Conservation (phyloP, 106 monocot genomes). For the Dioscorea zingiberensis region DNA sequence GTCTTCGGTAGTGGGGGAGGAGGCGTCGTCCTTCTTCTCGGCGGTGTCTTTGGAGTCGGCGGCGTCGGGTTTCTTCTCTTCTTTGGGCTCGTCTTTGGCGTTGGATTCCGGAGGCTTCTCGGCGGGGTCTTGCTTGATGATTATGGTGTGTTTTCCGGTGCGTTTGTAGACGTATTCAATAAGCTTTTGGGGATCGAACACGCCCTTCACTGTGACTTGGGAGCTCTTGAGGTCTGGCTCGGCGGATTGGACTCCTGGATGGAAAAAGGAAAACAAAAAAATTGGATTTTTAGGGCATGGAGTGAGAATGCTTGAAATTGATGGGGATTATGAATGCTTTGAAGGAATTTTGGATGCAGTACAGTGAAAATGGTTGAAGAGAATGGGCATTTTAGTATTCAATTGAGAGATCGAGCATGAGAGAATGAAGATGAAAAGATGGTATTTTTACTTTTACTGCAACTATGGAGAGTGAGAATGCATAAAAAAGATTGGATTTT, state of each 20-base stretch:
- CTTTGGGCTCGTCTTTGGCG: conserved; percentile 6
- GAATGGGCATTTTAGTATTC: no score
- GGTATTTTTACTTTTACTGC: no score
- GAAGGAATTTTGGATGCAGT: no score
- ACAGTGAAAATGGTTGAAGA: no score
- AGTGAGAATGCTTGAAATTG: no score
- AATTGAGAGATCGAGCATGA: background rate
- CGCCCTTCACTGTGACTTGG: conserved; percentile 66
- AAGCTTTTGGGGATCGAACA: conserved; percentile 51
- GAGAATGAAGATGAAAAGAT: no score
- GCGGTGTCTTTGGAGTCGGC: background rate
- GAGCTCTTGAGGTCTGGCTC: conserved; percentile 66
- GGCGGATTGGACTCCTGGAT: conserved; percentile 60
- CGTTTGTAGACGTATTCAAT: conserved; percentile 73
- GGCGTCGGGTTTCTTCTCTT: conserved; percentile 4
- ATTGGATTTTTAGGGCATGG: no score
- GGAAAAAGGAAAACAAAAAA: no score
- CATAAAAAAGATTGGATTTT: no score
- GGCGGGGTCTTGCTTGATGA: conserved; percentile 55
- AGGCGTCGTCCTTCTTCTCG: background rate
- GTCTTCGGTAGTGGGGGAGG: background rate
- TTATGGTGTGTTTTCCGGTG: conserved; percentile 67
- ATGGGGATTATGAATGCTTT: no score
- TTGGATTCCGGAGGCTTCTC: conserved; percentile 27
- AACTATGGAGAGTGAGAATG: no score